phyloP scores from a whole-genome alignment of 2,329 filamentous ascomycete genomes.

The Tolypocladium cylindrosporum region DNA sequence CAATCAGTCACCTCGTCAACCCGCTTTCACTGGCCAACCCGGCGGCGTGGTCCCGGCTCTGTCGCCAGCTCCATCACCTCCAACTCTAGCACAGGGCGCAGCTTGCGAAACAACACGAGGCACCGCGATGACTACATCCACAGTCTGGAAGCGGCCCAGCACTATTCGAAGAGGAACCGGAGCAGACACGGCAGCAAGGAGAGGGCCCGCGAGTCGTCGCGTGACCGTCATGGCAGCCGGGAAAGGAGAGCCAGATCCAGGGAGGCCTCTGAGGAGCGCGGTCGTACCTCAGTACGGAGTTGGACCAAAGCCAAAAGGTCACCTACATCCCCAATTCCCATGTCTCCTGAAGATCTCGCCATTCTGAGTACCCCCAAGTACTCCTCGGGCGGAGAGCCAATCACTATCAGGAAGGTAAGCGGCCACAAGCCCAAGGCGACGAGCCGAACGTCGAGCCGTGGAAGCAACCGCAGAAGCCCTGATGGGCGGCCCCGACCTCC shows the following conservation, averaged over 20 bases:
- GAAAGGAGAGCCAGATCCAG: slow-evolving; percentile 42
- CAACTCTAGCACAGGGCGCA: slow-evolving; percentile 39
- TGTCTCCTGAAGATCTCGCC: slow-evolving; percentile 81
- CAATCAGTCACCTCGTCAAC: slow-evolving; percentile 42
- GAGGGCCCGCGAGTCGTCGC: slow-evolving; percentile 29
- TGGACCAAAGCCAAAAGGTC: slow-evolving; percentile 72
- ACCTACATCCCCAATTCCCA: slow-evolving; percentile 83
- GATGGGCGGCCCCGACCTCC: slow-evolving; percentile 30
- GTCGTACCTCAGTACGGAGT: slow-evolving; percentile 53
- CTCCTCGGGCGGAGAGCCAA: slow-evolving; percentile 26
- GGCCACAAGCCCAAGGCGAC: slow-evolving; percentile 18
- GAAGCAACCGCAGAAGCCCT: slow-evolving; percentile 35
- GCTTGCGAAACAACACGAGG: slow-evolving; percentile 40
- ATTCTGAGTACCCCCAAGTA: slow-evolving; percentile 43
- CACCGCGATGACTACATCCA: slow-evolving; percentile 78
- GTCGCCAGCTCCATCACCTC: slow-evolving; percentile 49
- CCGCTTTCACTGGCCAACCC: slow-evolving; percentile 44
- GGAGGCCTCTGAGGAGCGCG: slow-evolving; percentile 60
- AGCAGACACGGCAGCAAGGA: slow-evolving; percentile 46
- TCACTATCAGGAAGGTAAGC: slow-evolving; percentile 33
- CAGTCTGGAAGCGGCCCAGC: slow-evolving; percentile 69
- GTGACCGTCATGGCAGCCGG: slow-evolving; percentile 36
- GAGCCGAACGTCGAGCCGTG: slow-evolving; percentile 41
- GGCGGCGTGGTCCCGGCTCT: slow-evolving; percentile 44
- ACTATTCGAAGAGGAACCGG: slow-evolving; percentile 45